Conservation (phyloP, 495 filamentous ascomycete genomes). For the Hyphodiscus hymeniophilus region DNA sequence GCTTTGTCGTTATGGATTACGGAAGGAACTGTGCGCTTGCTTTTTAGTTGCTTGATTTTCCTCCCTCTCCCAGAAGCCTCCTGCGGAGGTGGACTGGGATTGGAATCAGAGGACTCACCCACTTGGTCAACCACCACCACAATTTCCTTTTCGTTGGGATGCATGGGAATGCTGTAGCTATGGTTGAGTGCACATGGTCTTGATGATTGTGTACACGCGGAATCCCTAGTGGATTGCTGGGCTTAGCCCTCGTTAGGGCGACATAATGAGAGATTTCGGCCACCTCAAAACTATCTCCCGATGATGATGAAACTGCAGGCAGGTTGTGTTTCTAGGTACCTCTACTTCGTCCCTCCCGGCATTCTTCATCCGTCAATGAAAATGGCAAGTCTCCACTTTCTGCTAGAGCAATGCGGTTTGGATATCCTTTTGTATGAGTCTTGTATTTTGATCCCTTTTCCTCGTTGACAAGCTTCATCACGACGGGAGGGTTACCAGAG, state of each 20-base stretch:
- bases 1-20: conserved; percentile 18
- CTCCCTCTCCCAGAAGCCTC: background rate
- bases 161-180: conserved; percentile 23
- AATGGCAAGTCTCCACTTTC: too few species aligned
- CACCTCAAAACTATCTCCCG: conserved; percentile 18
- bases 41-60: background rate
- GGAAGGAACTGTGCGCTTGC: conserved; percentile 1
- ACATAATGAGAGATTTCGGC: conserved; percentile 27
- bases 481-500: too few species aligned
- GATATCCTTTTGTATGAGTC: too few species aligned
- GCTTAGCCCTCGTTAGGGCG: conserved; percentile 19
- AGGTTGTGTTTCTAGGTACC: too few species aligned
- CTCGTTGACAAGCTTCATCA: too few species aligned
- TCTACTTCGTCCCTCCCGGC: too few species aligned
- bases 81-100: background rate
- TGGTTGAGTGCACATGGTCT: conserved; percentile 22
- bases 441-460: too few species aligned
- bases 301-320: background rate
- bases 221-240: conserved; percentile 22
- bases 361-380: too few species aligned
- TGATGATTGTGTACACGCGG: conserved; percentile 18
- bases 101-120: conserved; percentile 4
- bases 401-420: too few species aligned
- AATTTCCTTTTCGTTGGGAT: conserved; percentile 24
- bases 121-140: conserved; percentile 21